These are phyloP conservation scores for Colletotrichum tropicicola DNA, from an alignment of 2,329 filamentous ascomycete genomes.

Conservation along the genomic window DNA sequence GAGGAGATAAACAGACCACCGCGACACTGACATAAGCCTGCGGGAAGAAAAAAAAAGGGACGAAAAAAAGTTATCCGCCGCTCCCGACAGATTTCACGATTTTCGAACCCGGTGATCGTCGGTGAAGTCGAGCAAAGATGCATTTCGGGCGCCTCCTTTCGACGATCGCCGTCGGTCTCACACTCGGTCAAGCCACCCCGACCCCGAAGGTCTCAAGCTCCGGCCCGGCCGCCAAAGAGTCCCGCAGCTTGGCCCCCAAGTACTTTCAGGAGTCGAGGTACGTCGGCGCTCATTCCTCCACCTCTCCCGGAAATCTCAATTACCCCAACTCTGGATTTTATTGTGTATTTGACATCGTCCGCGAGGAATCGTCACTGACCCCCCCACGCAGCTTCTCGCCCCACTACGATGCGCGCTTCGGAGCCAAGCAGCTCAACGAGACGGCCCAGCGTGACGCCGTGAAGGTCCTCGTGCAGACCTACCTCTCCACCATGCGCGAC, in stretches of 20 bases:
- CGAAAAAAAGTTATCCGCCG: no score
- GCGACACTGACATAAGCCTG: no score
- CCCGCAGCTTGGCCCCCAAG: neutral
- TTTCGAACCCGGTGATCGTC: neutral
- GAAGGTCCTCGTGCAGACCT: constrained; percentile 74
- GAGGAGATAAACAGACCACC: neutral
- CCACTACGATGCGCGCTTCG: constrained; percentile 51
- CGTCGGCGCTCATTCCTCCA: neutral
- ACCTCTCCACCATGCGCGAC: constrained; percentile 72
- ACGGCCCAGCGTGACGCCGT: constrained; percentile 69
- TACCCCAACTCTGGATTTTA: no score
- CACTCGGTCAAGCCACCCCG: constrained; percentile 13
- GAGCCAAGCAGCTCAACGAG: constrained; percentile 51
- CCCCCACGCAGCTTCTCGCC: constrained; percentile 32
- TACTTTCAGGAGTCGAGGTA: constrained; percentile 21
- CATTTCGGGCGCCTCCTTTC: constrained; percentile 7
- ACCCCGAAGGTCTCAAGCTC: neutral
- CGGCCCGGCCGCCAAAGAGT: neutral
- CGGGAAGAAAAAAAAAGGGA: no score
- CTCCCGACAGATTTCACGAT: neutral
- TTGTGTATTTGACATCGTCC: neutral
- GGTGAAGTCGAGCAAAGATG: constrained; percentile 5
- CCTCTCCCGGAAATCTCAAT: neutral
- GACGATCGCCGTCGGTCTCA: constrained; percentile 5
- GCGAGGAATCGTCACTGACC: neutral